Percentiles rank a stretch among this genome's conserved stretches.
Evolutionary conservation across 176 grass and related monocot species (phyloP).

Genomic region (Puccinellia tenuiflora): DNA sequence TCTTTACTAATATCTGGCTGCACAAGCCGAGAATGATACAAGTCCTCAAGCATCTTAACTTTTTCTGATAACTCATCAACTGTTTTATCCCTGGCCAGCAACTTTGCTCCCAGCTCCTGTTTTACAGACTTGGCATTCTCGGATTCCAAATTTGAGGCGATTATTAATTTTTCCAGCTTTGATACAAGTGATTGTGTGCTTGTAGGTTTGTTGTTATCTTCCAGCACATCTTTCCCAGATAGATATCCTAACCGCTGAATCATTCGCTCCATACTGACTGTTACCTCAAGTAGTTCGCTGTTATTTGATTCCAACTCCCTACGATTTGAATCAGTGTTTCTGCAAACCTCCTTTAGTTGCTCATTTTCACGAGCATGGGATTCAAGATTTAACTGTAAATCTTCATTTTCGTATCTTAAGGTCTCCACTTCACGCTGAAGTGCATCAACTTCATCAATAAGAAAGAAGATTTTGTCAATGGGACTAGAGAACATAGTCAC

Average conservation of each 20-base stretch:
- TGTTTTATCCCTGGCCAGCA: slow-evolving; percentile 65
- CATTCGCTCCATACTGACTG: slow-evolving; percentile 71
- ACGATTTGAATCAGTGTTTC: slow-evolving; percentile 39
- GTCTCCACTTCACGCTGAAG: slow-evolving; percentile 42
- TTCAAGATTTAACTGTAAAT: slow-evolving; percentile 70
- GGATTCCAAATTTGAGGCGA: slow-evolving; percentile 48
- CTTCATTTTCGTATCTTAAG: slow-evolving; percentile 70
- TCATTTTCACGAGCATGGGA: slow-evolving; percentile 62
- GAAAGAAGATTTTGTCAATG: slow-evolving; percentile 58
- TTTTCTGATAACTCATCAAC: slow-evolving; percentile 64
- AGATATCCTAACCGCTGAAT: slow-evolving; percentile 66
- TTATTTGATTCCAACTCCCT: slow-evolving; percentile 52
- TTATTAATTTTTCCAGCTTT: slow-evolving; percentile 78
- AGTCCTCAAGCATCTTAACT: slow-evolving; percentile 73
- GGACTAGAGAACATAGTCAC: slow-evolving; percentile 35
- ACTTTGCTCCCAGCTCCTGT: slow-evolving; percentile 76
- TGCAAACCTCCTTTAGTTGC: slow-evolving; percentile 55
- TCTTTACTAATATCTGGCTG: slow-evolving; percentile 65
- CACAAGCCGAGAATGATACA: slow-evolving; percentile 44
- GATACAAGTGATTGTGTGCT: slow-evolving; percentile 54
- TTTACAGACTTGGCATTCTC: slow-evolving; percentile 70
- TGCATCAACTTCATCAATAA: slow-evolving; percentile 66
- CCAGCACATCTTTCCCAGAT: slow-evolving; percentile 54
- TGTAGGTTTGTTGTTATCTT: slow-evolving; percentile 66
- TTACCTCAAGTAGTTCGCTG: slow-evolving; percentile 55